Evolutionary conservation across 306 rosid genomes (phyloP), one percentile per base, ranked within the genome.

Genomic region (Ceratonia siliqua): DNA sequence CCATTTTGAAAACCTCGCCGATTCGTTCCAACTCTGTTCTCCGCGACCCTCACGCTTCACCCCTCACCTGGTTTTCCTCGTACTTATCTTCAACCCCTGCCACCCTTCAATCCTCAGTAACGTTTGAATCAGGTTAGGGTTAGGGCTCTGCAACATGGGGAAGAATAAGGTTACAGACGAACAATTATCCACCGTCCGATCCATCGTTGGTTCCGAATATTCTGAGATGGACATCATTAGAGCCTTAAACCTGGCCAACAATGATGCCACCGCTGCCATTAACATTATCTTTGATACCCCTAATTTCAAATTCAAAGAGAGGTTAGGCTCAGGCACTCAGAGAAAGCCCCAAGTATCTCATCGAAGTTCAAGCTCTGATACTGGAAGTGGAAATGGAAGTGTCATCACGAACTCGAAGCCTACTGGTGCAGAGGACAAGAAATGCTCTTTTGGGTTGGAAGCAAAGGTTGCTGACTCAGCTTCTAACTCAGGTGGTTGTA

Each of bases 251-350:
- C 55, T 91, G 92, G 94, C 96, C 64, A 88, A 91, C 58, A 89
- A 91, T 80, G 96, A 94, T 82, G 86, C 83, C 84, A 91, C 96
- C 18, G 96, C 94, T 8, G 98, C 98, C 50, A 91, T 94, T 62
- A 94, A 94, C 76, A 87, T 94, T 62, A 84, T 94, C 53, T 91
- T 91, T 70, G 97, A 91, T 58, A 72, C 85, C 9, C 75, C 90
- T 39, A 69, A 54, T 66, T 78, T 79, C 67, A 88, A 79, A 62
- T 74, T 55, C 22, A 83, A 82, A 36, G 83, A 45, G 15, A 78
- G 45, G 49, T 24, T 59, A 8, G 79, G 53, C 36, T 8, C 27
- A 20, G 70, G 45, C 35, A n/a, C 30, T 50, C 77, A 14, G 22
- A 81, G 9, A 17, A 86, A 38, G 5, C 82, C 70, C 5, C 65